Base-by-base conservation (phyloP, 2,329 filamentous ascomycete species). In the Cryphonectria carpinicola region DNA sequence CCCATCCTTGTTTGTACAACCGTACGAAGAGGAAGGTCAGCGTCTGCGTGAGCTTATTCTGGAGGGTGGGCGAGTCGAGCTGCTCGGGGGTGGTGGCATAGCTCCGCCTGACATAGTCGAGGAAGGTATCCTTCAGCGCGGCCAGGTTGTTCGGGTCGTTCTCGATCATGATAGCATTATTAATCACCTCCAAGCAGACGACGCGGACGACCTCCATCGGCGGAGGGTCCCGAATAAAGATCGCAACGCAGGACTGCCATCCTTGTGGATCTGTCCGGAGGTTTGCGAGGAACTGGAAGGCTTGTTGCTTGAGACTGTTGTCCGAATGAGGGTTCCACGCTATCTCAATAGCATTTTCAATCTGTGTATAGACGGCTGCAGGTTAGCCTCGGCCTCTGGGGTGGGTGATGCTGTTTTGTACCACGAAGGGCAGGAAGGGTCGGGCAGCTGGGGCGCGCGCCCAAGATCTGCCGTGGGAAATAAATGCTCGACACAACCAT, bases 11-110 rank as follows among this genome's bases (percentile, higher is more conserved):
- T 67, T 90, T 90, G 81, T 99, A 99, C 68, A 97, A 86, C 17
- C 91, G 89, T 49, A 94, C 92, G 81, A 99, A 99, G 66, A 99
- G 90, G 78, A 94, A 96, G 13, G 96, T 99, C 76, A 99, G 84
- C 17, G 95, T 97, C 83, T 99, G 96, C 62, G 95, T 95, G 75
- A 99, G 89, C 83, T 99, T 99, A 84, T 98, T 99, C 82, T 98
- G 95, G 60, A 99, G 91, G 74, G 89, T 88, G 35, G 89, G 80
- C 11, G 91, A 89, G 79, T 99, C 96, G 73, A 90, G 82, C 67
- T 84, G 81, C 69, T 87, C 86, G 13, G 84, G 81, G 46, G 84
- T 84, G 54, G 86, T 84, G 67, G 89, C 88, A 80, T 98, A 98
- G 65, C 88, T 89, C 76, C 91, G 88, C 74, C 89, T 89, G 72